phyloP scores from a whole-genome alignment of 352 stramenopile species.

The Pythium rishiriense region DNA sequence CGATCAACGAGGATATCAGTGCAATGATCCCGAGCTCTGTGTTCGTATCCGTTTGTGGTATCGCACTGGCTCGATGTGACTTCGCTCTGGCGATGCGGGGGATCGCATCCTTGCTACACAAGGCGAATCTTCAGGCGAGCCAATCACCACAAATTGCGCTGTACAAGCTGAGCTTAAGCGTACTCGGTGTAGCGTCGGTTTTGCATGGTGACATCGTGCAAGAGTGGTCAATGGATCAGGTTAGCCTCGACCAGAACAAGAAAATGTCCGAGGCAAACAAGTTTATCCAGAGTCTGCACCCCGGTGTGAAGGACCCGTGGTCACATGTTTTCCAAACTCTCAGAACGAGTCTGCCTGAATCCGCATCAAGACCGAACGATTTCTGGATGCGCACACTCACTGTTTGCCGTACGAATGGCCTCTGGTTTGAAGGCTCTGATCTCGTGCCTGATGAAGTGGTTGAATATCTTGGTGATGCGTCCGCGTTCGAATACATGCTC shows the following conservation, averaged over 20 bases:
- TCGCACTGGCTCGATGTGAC: constrained; percentile 28
- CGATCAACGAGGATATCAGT: neutral
- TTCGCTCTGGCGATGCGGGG: constrained; percentile 35
- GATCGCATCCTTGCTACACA: constrained; percentile 8
- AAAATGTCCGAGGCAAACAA: neutral
- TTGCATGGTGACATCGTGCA: neutral
- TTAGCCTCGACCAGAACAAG: neutral
- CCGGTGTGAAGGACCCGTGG: neutral
- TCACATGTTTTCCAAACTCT: neutral
- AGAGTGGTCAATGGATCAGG: neutral
- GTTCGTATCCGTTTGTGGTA: constrained; percentile 39
- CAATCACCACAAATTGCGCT: neutral
- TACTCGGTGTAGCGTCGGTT: neutral
- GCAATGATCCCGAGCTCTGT: constrained; percentile 17
- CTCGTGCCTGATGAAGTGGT: constrained; percentile 35
- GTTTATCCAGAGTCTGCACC: neutral
- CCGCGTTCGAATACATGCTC: constrained; percentile 12
- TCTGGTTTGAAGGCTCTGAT: constrained; percentile 35
- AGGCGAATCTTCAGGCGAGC: neutral
- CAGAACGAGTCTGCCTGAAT: neutral
- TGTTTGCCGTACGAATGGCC: constrained; percentile 35
- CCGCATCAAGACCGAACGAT: neutral
- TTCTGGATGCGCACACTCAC: constrained; percentile 28
- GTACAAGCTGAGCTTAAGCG: constrained; percentile 7
- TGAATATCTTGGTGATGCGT: constrained; percentile 37